These are phyloP conservation scores for Naumovozyma castellii DNA, from an alignment of 805 yeast genomes.

Conservation along the genomic window DNA sequence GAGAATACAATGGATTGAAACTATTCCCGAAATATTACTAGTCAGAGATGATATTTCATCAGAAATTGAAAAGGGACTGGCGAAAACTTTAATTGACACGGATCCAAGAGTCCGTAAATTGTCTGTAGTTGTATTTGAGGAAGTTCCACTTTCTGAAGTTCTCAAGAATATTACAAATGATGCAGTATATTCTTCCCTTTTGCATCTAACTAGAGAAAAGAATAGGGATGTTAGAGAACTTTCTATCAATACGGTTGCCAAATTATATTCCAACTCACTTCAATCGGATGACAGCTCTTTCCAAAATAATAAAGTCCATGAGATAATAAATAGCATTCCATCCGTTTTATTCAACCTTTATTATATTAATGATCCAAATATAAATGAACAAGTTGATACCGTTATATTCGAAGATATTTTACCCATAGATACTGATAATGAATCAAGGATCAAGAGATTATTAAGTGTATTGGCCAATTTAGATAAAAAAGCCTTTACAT, in stretches of 20 bases:
- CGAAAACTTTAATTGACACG: constrained; percentile 62
- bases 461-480: constrained; percentile 40
- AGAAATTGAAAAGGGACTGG: constrained; percentile 49
- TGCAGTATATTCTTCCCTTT: constrained; percentile 43
- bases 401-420: constrained; percentile 50
- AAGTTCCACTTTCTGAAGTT: constrained; percentile 39
- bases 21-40: constrained; percentile 40
- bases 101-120: constrained; percentile 63
- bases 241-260: constrained; percentile 46
- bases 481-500: constrained; percentile 47
- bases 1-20: constrained; percentile 60
- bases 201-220: constrained; percentile 64
- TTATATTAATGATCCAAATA: constrained; percentile 61
- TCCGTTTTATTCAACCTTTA: constrained; percentile 52
- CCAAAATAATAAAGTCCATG: constrained; percentile 21
- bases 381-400: constrained; percentile 57
- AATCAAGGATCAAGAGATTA: constrained; percentile 44
- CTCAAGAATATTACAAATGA: constrained; percentile 39
- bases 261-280: constrained; percentile 44
- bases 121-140: constrained; percentile 45
- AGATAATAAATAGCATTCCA: constrained; percentile 42
- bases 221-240: constrained; percentile 52
- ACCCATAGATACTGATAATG: constrained; percentile 42
- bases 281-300: constrained; percentile 12
- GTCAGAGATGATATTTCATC: constrained; percentile 37